Base-by-base conservation (phyloP, 1,139 yeast genomes). In the Taphrina pruni region DNA sequence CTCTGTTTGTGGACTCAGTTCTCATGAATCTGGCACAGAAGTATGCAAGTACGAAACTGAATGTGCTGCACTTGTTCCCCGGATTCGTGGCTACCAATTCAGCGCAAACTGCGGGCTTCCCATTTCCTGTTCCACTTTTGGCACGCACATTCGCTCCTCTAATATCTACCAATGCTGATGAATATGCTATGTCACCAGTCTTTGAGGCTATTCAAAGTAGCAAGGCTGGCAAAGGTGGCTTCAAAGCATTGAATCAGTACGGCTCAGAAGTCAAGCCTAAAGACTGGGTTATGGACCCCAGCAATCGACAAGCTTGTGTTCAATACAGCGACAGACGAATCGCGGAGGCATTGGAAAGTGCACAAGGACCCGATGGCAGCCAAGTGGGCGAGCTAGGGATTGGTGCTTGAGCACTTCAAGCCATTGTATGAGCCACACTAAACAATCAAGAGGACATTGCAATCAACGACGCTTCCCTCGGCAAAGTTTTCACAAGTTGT, bases 51-150 rank as follows among this genome's bases (percentile, higher is more conserved):
- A 39, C 46, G 6, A 45, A 55, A 12, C 21, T 64, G 32, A 56
- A 50, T 48, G 58, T 64, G 20, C 14, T 55, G 20, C 61, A 64
- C 43, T 43, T 64, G 39, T 64, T 64, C 48, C 67, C 67, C 6
- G 67, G 67, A 11, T 38, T 35, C 5, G 39, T 64, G 11, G 21
- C 21, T 7, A 64, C 67, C 12, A 64, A 38, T 21, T 58, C 67
- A 26, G 54, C 67, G 6, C 55, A 64, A 46, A 64, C 60, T 12
- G 67, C 67, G n/a, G 67, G 67, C 43, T 64, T 64, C 12, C 67
- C 67, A 6, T 54, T 46, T 38, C 60, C 60, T 2, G 32, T 64
- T 4, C 51, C 61, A 21, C 36, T 64, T 6, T 48, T 64, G 17
- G 67, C 67, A 14, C 21, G 55, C 21, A 35, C 60, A 20, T 64